Evolutionary conservation across 2,329 filamentous ascomycete genomes (phyloP), one percentile per base, ranked within the genome.

Genomic region (Xylogone sp.): DNA sequence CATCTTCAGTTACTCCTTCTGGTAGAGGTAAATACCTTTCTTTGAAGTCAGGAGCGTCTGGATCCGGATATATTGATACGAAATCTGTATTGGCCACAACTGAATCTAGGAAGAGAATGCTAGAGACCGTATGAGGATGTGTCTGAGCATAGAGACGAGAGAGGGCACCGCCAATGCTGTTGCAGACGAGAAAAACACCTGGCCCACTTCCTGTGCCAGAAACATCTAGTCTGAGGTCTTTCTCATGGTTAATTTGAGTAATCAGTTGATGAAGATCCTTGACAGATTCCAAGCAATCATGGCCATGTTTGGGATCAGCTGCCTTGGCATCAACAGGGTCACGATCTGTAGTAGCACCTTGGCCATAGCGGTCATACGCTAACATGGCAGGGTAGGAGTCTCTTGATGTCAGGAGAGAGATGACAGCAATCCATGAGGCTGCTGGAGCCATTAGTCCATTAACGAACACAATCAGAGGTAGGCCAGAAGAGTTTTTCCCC

Each of bases 1-100:
- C 54, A 3, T 63, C 59, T 3, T 65, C 50, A 0, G 64, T 58
- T 39, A 39, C 34, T 4, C 34, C 34, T 16, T 39, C 34, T 13
- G 34, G 34, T 18, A 55, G 27, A 21, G 58, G 55, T 13, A 18
- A 16, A 16, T 39, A 16, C n/a, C n/a, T 39, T 6, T 6, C 34
- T 49, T 65, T 48, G 47, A 66, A 65, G 9, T 52, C 54, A 5
- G 59, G 55, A 31, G 58, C 53, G 20, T 58, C 56, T 3, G 65
- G 63, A 43, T 66, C 61, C 1, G 65, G 65, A 53, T 59, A 56
- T 21, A 65, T 62, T n/a, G 52, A 53, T 2, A 50, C 60, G 34
- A 64, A 67, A 39, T 67, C 59, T n/a, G 52, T 56, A 31, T 67
- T 67, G 10, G 58, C 57, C 2, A 67, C 65, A 24, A 67, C 68